These are phyloP conservation scores for Plasmodium sp. DNA, from an alignment of 169 alveolate species.

Conservation along the genomic window DNA sequence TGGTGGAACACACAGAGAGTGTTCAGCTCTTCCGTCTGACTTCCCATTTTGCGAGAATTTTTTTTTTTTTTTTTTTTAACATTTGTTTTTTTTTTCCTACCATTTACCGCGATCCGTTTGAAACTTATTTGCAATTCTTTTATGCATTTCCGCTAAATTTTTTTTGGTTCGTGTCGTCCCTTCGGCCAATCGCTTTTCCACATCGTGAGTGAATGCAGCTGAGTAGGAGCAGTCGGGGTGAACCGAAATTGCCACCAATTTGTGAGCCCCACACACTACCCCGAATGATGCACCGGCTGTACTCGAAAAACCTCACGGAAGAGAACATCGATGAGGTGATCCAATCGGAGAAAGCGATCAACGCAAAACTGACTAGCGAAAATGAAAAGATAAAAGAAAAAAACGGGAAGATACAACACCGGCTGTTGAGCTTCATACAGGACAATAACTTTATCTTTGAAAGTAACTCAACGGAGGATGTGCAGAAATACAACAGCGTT, in stretches of 20 bases:
- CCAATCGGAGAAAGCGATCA: conserved; percentile 12
- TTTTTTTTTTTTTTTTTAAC: neutral
- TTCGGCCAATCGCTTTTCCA: neutral
- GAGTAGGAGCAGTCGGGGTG: neutral
- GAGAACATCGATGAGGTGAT: conserved; percentile 30
- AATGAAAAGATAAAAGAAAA: conserved; percentile 55
- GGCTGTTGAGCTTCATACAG: conserved; percentile 28
- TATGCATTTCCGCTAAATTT: neutral
- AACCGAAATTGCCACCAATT: neutral
- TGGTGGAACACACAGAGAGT: neutral
- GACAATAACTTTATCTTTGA: conserved; percentile 20
- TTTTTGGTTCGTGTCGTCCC: neutral
- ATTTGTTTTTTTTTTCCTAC: neutral
- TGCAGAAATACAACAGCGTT: conserved; percentile 2
- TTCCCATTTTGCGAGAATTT: neutral
- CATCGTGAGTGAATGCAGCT: neutral
- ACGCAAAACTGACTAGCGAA: conserved; percentile 4
- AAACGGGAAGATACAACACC: conserved; percentile 17
- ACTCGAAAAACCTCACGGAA: conserved; percentile 38
- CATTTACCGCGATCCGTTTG: neutral
- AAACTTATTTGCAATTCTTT: neutral
- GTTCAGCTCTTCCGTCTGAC: neutral
- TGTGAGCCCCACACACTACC: neutral
- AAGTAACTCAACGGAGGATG: conserved; percentile 16
- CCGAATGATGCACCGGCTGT: conserved; percentile 12